Evolutionary conservation across 495 filamentous ascomycete species (phyloP), one percentile per base, ranked within the genome.

Genomic region (Xylaria acuta): DNA sequence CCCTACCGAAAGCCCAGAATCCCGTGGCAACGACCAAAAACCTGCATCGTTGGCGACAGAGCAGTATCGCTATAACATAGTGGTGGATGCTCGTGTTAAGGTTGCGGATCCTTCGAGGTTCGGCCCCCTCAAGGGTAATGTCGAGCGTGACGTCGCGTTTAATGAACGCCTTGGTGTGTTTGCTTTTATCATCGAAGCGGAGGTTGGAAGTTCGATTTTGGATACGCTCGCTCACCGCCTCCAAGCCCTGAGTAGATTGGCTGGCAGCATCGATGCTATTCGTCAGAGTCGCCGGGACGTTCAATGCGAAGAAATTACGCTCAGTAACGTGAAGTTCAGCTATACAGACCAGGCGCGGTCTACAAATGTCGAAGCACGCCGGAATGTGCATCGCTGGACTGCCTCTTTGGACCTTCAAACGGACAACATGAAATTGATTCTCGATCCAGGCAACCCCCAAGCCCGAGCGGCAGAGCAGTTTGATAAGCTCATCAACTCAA

Each of bases 361-460:
- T 32, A 65, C 72, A 34, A 53, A 41, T 30, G 60, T 22, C 6
- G 64, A 18, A 67, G 32, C 60, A 58, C 68, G 34, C 45, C 75
- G 71, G 58, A 78, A 72, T 60, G 78, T 14, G 11, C 69, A 69
- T 25, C 75, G 60, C 45, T 87, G 78, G 83, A 84, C 69, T 75
- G 84, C 81, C 20, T 75, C 73, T 20, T 60, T 86, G 18, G 78
- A 84, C 53, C 79, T 85, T 25, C 69, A 54, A 34, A 74, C 51
- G 56, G 76, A 72, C 40, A 62, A 73, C 5, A 84, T 88, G 76
- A 72, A 81, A n/a, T 72, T 94, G 14, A 70, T 75, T 16, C 83
- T 98, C 30, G 87, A 91, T 27, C 76, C 77, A 27, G 84, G 84
- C 18, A 97, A 94, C 73, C 95, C 95, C 0, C 94, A 97, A 77